Evolutionary conservation across 2,329 filamentous ascomycete species (phyloP), one percentile per base, ranked within the genome.

Genomic region (Calonectria naviculata): DNA sequence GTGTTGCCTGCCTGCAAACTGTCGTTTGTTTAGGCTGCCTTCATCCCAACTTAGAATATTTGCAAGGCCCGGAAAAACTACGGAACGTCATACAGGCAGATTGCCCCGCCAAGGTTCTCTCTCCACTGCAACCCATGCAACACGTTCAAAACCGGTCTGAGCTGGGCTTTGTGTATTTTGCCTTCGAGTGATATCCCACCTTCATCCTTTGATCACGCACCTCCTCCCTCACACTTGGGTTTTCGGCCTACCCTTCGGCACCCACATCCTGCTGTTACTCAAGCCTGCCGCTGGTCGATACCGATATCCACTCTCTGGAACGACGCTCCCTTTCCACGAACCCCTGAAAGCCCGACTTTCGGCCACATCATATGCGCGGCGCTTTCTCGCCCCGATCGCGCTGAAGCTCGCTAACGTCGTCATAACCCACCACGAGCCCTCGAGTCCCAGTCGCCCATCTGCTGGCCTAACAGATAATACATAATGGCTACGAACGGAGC

Each of bases 401-500:
- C 72, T 71, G 71, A 77, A 77, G 70, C 72, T 68, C 65, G 72
- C 61, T 58, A 60, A 72, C 62, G 67, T 65, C 62, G 24, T 60
- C 41, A 49, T 63, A 41, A 26, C 60, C 60, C 26, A 31, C 47
- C 64, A 26, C 67, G 46, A 58, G 24, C 60, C 47, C 24, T 42
- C 67, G 44, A 46, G 49, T 60, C 64, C 49, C 62, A 44, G 28
- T 73, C 74, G 72, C 62, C 69, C 54, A 21, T 66, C 67, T 49
- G 19, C 21, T 28, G 65, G 42, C 42, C 65, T 42, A 49, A 67
- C 65, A 56, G 68, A 70, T 71, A 72, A 72, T 73, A 72, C 68
- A 49, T 74, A 82, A 96, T 96, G 94, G 92, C 93, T 81, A 84
- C 89, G 78, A 91, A 89, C 82, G 87, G 87, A 76, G 85, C 88